Evolutionary conservation across 371 early-diverging fungal genomes (phyloP).

Genomic region (Mortierella polycephala): DNA sequence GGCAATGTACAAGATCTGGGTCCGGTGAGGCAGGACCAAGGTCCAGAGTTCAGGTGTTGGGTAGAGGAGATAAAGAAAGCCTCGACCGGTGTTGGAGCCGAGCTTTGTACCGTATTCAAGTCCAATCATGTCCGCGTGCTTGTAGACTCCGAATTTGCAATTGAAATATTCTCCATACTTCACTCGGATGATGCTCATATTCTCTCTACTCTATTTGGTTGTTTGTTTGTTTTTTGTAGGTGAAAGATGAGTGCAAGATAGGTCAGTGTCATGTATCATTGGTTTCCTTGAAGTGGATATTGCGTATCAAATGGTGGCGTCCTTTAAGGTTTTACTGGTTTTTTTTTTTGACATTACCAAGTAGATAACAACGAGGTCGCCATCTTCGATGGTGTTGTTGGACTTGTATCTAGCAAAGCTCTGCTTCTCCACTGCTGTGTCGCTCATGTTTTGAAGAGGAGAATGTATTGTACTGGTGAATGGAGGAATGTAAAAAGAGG

Average conservation of each 20-base stretch:
- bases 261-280: no score
- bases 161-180: constrained; percentile 68
- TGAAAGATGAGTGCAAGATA: no score
- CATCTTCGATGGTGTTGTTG: constrained; percentile 62
- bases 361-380: constrained; percentile 73
- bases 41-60: constrained; percentile 98
- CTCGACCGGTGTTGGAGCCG: constrained; percentile 75
- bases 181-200: constrained; percentile 70
- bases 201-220: constrained; percentile 69
- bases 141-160: constrained; percentile 82
- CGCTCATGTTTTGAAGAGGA: constrained; percentile 7
- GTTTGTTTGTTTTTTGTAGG: not conserved
- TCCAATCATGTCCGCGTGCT: constrained; percentile 87
- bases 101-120: constrained; percentile 85
- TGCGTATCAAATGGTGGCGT: no score
- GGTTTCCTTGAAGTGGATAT: no score
- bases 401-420: constrained; percentile 46
- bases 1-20: constrained; percentile 94
- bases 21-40: constrained; percentile 89
- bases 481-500: no score
- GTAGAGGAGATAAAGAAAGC: constrained; percentile 89
- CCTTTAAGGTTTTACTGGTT: not conserved
- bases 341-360: constrained; percentile 54
- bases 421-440: constrained; percentile 30
- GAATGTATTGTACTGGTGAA: not conserved